Conservation (phyloP, 129 eudicot species). For the Pittosporum tobira region DNA sequence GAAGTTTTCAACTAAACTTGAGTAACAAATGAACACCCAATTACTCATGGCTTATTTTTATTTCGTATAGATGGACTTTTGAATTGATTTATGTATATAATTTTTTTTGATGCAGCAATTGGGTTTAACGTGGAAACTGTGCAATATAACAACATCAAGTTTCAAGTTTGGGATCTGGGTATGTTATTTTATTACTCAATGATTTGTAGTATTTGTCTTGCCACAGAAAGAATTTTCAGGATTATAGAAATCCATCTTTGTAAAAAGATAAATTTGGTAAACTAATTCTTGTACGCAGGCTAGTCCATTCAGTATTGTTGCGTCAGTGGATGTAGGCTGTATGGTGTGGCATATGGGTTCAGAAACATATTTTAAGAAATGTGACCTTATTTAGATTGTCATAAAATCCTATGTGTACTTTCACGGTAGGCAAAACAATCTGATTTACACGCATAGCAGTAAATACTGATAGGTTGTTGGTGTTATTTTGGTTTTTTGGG, state of each 20-base stretch:
- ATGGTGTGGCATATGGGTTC: no score
- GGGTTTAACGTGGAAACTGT: slow-evolving; percentile 98
- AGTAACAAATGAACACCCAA: no score
- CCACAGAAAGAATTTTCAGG: background rate
- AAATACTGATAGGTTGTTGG: background rate
- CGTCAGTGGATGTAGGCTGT: no score
- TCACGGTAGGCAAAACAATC: background rate
- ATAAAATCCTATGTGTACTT: background rate
- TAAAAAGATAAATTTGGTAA: no score
- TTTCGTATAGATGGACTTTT: background rate
- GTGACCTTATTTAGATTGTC: background rate
- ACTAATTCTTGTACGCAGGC: no score
- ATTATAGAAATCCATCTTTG: background rate
- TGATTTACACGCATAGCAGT: background rate
- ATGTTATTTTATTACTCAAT: slow-evolving; percentile 18
- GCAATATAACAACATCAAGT: slow-evolving; percentile 93
- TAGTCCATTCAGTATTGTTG: background rate
- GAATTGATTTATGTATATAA: slow-evolving; percentile 10
- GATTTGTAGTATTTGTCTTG: background rate
- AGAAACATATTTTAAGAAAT: background rate
- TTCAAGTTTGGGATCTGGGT: slow-evolving; percentile 99
- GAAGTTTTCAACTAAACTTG: no score
- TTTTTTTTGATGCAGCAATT: slow-evolving; percentile 59
- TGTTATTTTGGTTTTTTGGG: no score
- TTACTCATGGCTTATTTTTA: background rate